Evolutionary conservation across 306 rosid species (phyloP).

Genomic region (Acmispon strigosus): DNA sequence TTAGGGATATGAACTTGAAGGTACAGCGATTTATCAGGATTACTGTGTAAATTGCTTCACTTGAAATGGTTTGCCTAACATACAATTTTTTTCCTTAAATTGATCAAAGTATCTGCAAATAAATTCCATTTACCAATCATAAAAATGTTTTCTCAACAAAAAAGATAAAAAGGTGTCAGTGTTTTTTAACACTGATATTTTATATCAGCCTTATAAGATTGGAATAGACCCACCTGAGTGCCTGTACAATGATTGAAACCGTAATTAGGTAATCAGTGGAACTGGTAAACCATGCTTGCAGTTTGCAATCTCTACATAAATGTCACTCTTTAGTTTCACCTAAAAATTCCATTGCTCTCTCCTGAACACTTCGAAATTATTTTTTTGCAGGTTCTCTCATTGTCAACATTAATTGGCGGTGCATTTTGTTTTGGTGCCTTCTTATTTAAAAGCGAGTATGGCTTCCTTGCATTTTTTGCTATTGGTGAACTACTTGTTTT

Average conservation of each 20-base stretch:
- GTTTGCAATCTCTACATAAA: not conserved
- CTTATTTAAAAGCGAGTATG: slow-evolving; percentile 58
- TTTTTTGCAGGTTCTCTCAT: slow-evolving; percentile 63
- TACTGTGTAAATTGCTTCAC: not conserved
- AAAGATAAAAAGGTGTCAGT: not conserved
- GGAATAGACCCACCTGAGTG: not conserved
- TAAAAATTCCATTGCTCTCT: slow-evolving; percentile 8
- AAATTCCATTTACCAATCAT: not conserved
- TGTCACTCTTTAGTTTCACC: not conserved
- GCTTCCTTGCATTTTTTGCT: slow-evolving; percentile 63
- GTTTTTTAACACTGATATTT: too few relatives aligned
- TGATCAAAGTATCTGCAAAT: not conserved
- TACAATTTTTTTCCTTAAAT: not conserved
- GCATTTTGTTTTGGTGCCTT: slow-evolving; percentile 70
- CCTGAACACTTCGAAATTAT: not conserved
- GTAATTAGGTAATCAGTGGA: not conserved
- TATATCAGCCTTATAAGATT: not conserved
- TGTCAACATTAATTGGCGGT: slow-evolving; percentile 58
- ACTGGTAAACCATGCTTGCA: not conserved
- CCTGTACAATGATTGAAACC: not conserved
- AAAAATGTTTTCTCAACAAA: not conserved
- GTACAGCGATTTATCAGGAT: not conserved
- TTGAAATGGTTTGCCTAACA: not conserved
- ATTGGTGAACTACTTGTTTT: slow-evolving; percentile 78
- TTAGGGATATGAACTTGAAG: not conserved